Evolutionary conservation across 1,284 basidiomycete genomes (phyloP).

Genomic region (Cerioporus squamosus): DNA sequence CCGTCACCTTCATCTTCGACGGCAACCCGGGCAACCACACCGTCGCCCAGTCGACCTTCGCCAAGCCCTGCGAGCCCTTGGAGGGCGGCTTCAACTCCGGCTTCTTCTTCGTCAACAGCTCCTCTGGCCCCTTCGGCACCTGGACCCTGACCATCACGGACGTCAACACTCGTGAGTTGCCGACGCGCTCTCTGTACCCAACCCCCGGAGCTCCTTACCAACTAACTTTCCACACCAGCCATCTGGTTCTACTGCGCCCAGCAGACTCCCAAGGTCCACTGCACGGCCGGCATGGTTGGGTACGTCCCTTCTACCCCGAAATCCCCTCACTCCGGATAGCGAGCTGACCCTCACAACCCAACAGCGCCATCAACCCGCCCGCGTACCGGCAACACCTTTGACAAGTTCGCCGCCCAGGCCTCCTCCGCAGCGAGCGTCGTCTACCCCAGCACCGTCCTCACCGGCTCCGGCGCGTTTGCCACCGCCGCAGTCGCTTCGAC

Average conservation of each 20-base stretch:
- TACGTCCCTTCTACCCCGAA: slow-evolving; percentile 16
- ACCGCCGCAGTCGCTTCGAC: slow-evolving; percentile 33
- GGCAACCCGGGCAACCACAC: slow-evolving; percentile 56
- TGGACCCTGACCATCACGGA: slow-evolving; percentile 53
- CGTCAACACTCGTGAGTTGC: slow-evolving; percentile 41
- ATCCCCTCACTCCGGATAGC: background rate
- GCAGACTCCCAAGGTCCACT: slow-evolving; percentile 44
- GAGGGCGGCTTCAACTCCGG: slow-evolving; percentile 55
- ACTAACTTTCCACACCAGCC: slow-evolving; percentile 36
- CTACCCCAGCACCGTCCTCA: slow-evolving; percentile 35
- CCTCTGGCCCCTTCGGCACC: slow-evolving; percentile 29
- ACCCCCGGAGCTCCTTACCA: background rate
- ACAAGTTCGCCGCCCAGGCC: slow-evolving; percentile 44
- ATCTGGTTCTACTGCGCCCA: slow-evolving; percentile 70
- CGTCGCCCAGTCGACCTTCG: slow-evolving; percentile 55
- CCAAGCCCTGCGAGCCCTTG: slow-evolving; percentile 47
- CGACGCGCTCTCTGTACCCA: background rate
- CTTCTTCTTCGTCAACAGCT: slow-evolving; percentile 34
- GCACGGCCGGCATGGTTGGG: slow-evolving; percentile 47
- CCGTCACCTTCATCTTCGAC: slow-evolving; percentile 52
- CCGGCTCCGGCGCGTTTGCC: slow-evolving; percentile 47
- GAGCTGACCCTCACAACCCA: background rate
- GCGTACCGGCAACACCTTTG: slow-evolving; percentile 51
- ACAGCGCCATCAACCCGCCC: slow-evolving; percentile 59
- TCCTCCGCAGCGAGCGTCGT: slow-evolving; percentile 32